Evolutionary conservation across 306 rosid species (phyloP).

Genomic region (Parietaria judaica): DNA sequence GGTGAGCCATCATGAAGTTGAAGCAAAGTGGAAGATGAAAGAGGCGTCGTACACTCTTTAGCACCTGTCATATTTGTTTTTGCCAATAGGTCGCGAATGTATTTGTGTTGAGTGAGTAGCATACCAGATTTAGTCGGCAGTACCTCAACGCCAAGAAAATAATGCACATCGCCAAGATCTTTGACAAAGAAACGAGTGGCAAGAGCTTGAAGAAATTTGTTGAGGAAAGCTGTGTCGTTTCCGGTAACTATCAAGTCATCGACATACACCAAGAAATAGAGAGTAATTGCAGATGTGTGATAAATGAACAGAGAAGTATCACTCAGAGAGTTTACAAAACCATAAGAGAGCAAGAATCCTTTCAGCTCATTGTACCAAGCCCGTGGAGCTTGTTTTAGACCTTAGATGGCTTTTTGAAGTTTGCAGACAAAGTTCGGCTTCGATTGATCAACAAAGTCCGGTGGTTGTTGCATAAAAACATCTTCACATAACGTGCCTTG

Average conservation of each 20-base stretch:
- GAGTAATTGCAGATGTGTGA: no score
- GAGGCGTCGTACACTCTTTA: neutral
- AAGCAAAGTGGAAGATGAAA: neutral
- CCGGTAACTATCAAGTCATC: neutral
- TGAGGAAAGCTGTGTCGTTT: neutral
- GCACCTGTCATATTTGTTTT: neutral
- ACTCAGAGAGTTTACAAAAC: neutral
- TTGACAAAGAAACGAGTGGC: neutral
- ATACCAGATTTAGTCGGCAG: neutral
- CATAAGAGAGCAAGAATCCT: neutral
- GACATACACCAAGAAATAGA: slow-evolving; percentile 1
- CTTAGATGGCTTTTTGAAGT: neutral
- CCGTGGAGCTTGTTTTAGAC: neutral
- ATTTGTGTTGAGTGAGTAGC: neutral
- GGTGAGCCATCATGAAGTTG: neutral
- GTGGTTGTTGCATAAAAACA: neutral
- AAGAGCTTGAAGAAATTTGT: neutral
- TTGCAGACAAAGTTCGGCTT: neutral
- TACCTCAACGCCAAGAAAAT: neutral
- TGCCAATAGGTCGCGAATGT: neutral
- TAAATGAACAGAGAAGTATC: neutral
- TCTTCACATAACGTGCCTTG: neutral
- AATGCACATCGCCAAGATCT: neutral
- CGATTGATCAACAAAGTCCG: neutral
- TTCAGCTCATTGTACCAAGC: slow-evolving; percentile 1